Base-by-base conservation (phyloP, 495 filamentous ascomycete species). In the Aspergillus cavernicola region DNA sequence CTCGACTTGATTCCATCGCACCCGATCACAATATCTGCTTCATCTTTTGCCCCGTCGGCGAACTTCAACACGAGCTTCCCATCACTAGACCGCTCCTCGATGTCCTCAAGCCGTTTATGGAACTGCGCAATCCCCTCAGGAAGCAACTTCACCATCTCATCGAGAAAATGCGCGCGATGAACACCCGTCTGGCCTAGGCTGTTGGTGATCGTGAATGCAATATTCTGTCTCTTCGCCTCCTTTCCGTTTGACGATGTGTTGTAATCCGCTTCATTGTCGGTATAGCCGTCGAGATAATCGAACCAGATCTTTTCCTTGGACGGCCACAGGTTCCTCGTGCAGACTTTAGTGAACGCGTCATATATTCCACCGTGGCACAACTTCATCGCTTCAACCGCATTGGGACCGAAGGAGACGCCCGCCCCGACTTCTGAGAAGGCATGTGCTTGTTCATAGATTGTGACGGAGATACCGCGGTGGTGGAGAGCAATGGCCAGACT, bases 1-100 rank as follows among this genome's bases (percentile, higher is more conserved):
- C 61, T 63, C 0, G 81, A 84, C 41, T 79, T 80, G 49, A 85
- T 77, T 0, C 82, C 82, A 53, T 85, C 82, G 54, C 81, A 83
- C 0, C 81, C 81, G 28, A 84, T 66, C 0, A 82, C 76, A 19
- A 71, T 65, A 59, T 74, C 68, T 9, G 71, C 65, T 13, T 66
- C 63, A 10, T 63, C 73, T 6, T 38, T 16, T 2, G 47, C 57
- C 7, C 69, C 71, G 37, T 74, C 66, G 1, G 57, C 57, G 28
- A 72, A 72, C 54, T 48, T 51, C 43, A 62, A 44, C 39, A 61
- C 48, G 20, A 75, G 49, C 32, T 63, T 61, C 45, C 57, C 28
- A 56, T 59, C 40, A 53, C 47, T 9, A 69, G 50, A 13, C 64
- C 63, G 42, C 46, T 64, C 57, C 6, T 26, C 19, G 24, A 64